phyloP scores from a whole-genome alignment of 352 stramenopile genomes.

The Paralagenidium karlingii region DNA sequence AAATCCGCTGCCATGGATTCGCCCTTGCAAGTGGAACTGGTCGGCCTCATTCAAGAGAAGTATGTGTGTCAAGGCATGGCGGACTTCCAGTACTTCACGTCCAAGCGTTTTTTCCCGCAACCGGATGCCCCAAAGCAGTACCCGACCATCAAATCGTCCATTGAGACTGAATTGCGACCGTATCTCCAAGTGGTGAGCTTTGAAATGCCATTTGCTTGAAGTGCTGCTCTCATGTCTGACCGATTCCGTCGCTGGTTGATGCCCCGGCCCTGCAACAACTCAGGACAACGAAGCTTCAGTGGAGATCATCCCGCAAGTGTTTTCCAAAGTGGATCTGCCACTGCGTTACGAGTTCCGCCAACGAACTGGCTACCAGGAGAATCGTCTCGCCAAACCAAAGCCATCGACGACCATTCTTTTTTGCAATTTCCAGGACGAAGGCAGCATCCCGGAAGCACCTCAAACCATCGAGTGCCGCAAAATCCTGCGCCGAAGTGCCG shows the following conservation, averaged over 20 bases:
- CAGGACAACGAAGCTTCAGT: too few relatives aligned
- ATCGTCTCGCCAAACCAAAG: conserved; percentile 30
- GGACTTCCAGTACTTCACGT: conserved; percentile 77
- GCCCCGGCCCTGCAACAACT: too few relatives aligned
- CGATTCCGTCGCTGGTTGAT: too few relatives aligned
- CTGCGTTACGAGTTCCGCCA: conserved; percentile 80
- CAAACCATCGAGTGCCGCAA: conserved; percentile 4
- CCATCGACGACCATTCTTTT: conserved; percentile 54
- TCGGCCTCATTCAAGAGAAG: conserved; percentile 56
- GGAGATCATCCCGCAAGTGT: conserved; percentile 70
- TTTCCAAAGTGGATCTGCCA: conserved; percentile 72
- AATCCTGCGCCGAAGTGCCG: conserved; percentile 25
- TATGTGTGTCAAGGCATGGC: conserved; percentile 80
- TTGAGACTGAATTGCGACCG: too few relatives aligned
- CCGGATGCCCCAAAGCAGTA: too few relatives aligned
- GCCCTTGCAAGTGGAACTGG: conserved; percentile 23
- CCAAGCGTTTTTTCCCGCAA: conserved; percentile 18
- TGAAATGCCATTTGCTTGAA: too few relatives aligned
- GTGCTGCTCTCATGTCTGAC: too few relatives aligned
- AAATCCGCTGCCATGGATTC: conserved; percentile 2
- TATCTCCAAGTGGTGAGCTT: too few relatives aligned
- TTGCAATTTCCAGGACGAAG: conserved; percentile 65
- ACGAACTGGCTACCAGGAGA: conserved; percentile 54
- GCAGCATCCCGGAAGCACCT: conserved; percentile 24
- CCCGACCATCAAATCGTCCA: too few relatives aligned